Conservation (phyloP, 179 eudicot species). For the Silene coronaria region DNA sequence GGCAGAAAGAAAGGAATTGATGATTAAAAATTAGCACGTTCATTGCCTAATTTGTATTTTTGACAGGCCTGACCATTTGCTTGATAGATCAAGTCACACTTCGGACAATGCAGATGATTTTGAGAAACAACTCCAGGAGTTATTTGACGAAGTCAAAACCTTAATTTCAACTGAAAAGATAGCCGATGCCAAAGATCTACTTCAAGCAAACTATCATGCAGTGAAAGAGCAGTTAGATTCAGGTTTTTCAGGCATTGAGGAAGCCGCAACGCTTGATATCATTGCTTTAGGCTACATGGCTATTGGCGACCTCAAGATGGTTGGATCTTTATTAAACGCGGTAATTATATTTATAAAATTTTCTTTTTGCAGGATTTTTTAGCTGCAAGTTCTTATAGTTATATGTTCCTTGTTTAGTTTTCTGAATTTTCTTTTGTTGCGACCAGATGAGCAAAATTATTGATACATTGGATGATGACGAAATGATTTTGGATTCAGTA, state of each 20-base stretch:
- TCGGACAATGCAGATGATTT: constrained; percentile 45
- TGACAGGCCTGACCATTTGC: constrained; percentile 41
- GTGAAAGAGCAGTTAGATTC: constrained; percentile 62
- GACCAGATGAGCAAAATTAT: constrained; percentile 58
- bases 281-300: constrained; percentile 71
- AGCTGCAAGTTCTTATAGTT: constrained; percentile 1
- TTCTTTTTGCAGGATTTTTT: not conserved
- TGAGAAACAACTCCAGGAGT: constrained; percentile 61
- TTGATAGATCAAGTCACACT: constrained; percentile 37
- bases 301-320: constrained; percentile 57
- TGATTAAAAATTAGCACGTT: constrained; percentile 5
- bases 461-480: constrained; percentile 45
- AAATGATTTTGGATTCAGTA: constrained; percentile 58
- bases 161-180: constrained; percentile 58
- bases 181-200: constrained; percentile 57
- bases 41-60: constrained; percentile 15
- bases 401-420: not conserved
- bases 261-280: constrained; percentile 71
- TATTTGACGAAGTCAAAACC: constrained; percentile 71
- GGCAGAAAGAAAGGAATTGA: constrained; percentile 5
- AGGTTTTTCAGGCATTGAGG: constrained; percentile 64
- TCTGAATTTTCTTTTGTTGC: constrained; percentile 3
- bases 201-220: constrained; percentile 65
- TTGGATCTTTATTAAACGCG: constrained; percentile 45
- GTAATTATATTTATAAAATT: constrained; percentile 40